Conservation (phyloP, 2,329 filamentous ascomycete genomes). For the Pseudocercospora musae region DNA sequence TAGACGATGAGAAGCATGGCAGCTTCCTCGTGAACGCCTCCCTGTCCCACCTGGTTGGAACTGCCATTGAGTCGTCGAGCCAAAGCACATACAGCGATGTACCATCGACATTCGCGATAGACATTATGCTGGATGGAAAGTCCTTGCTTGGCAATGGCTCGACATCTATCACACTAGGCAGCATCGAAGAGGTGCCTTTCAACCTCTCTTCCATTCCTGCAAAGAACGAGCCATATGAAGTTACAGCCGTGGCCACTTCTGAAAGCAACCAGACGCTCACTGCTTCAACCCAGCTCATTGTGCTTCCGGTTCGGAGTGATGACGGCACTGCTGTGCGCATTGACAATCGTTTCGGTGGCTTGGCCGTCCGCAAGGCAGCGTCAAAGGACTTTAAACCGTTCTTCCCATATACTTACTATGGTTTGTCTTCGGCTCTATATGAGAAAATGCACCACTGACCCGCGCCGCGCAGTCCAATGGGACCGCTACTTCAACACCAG, state of each 20-base stretch:
- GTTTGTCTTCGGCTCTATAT: no score
- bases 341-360: slow-evolving; percentile 45
- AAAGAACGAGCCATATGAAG: slow-evolving; percentile 30
- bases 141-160: not conserved
- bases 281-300: slow-evolving; percentile 36
- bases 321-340: slow-evolving; percentile 44
- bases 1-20: slow-evolving; percentile 38
- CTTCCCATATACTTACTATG: slow-evolving; percentile 47
- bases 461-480: slow-evolving; percentile 40
- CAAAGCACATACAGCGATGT: not conserved
- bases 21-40: slow-evolving; percentile 44
- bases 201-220: not conserved
- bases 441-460: no score
- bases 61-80: slow-evolving; percentile 6
- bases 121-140: slow-evolving; percentile 21
- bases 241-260: slow-evolving; percentile 36
- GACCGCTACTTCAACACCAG: slow-evolving; percentile 31
- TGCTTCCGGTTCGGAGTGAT: slow-evolving; percentile 40
- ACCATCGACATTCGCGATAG: not conserved
- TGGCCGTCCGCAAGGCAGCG: slow-evolving; percentile 39
- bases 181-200: not conserved
- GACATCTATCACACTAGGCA: slow-evolving; percentile 28
- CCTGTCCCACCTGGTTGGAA: slow-evolving; percentile 39
- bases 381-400: slow-evolving; percentile 36
- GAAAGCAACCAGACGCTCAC: slow-evolving; percentile 36